Base-by-base conservation (phyloP, 495 filamentous ascomycete species). In the Tirmania nivea region DNA sequence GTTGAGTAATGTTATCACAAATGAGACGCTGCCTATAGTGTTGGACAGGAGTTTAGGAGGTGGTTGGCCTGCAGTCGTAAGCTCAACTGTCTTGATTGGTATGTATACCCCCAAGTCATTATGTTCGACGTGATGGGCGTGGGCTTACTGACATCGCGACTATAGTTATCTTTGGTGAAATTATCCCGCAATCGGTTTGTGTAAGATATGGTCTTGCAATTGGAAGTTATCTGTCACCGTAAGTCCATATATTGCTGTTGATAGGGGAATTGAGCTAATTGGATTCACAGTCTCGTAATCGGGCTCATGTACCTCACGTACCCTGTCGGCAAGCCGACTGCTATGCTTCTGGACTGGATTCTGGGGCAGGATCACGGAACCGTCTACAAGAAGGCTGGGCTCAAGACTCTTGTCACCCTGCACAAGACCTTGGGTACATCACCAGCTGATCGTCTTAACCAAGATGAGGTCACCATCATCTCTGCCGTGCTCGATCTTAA, bases 401-500 rank as follows among this genome's bases (percentile, higher is more conserved):
- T 95, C 57, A 88, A 88, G 65, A 88, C 83, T 0, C 69, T 97
- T 9, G 90, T 97, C 10, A 94, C 86, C 0, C 73, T 97, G 1
- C 90, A 97, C 70, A 87, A 86, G 63, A 89, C 81, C 11, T 68
- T 97, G 14, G 90, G 90, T 14, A 79, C 82, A 34, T 81, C 80
- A 21, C 71, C 75, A 11, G 83, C 81, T 17, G 84, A 96, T 63
- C 81, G 93, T 54, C 75, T 97, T 31, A 95, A 93, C 63, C 81
- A 94, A 57, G 90, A 97, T 63, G 90, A 97, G 68, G 90, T 96
- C 58, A 96, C 89, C 48, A 97, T 97, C 64, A 97, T 97, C 63
- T 92, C 83, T 57, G 89, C 89, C 21, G 92, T 96, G 16, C 71
- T 97, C 50, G 90, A 97, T 65, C 70, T 97, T 53, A 97, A 96